Percentiles rank a stretch among this genome's conserved stretches.
phyloP scores from a whole-genome alignment of 441 rosid species.

The Bocquillonia castaneifolia region DNA sequence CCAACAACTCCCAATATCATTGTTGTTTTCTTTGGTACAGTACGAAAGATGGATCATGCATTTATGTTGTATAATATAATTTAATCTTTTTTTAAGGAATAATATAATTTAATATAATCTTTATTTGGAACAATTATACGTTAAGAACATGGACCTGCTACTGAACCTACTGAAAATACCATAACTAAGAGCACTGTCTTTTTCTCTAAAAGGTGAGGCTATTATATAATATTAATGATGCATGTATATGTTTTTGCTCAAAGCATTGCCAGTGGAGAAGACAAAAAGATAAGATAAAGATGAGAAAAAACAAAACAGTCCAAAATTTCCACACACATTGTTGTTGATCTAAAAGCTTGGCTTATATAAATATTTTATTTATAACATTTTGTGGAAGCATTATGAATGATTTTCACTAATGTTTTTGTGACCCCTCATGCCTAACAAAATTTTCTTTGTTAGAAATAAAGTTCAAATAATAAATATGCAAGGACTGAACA shows the following conservation, averaged over 20 bases:
- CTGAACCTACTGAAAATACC: too few species aligned
- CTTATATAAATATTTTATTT: too few species aligned
- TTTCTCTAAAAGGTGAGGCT: too few species aligned
- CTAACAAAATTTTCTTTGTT: too few species aligned
- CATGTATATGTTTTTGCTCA: too few species aligned
- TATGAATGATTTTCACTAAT: background rate
- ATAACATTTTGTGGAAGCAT: background rate
- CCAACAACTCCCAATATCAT: constrained; percentile 14
- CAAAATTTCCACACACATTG: constrained; percentile 4
- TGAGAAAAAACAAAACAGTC: constrained; percentile 15
- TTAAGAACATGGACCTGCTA: background rate
- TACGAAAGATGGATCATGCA: too few species aligned
- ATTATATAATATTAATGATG: too few species aligned
- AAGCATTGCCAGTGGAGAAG: too few species aligned
- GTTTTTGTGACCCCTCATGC: background rate
- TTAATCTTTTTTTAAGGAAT: background rate
- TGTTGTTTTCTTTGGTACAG: background rate
- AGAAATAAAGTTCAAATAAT: too few species aligned
- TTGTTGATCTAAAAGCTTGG: too few species aligned
- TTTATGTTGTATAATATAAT: background rate
- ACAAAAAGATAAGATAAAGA: constrained; percentile 4
- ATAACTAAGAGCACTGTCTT: background rate
- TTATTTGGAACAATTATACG: background rate
- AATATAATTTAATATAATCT: background rate
- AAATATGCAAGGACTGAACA: too few species aligned